Evolutionary conservation across 331 rosid genomes (phyloP), one percentile per base, ranked within the genome.

Genomic region (Malus hybrid): DNA sequence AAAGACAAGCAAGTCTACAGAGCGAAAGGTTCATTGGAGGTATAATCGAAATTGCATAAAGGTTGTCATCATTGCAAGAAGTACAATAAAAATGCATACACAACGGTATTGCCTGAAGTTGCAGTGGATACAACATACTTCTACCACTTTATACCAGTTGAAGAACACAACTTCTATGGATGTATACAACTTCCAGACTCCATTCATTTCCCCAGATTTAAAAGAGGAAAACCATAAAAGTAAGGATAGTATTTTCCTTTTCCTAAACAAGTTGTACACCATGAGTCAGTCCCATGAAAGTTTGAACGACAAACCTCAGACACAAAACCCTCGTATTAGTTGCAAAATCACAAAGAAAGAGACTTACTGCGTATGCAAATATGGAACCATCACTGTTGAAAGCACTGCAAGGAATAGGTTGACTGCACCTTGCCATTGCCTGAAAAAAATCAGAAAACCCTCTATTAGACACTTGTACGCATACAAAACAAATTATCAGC

Each of bases 321-420:
- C 33, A 71, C 28, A 52, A 4, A 55, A 42, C 4, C 36, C 34
- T 62, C 36, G 12, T 52, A 57, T 36, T 18, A 16, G 14, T 12
- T 64, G 69, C 20, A 7, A 32, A 31, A 31, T 32, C 42, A 32
- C 11, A 0, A 31, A 64, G 69, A 71, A 76, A 5, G 65, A 71
- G 48, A 76, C 82, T 64, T 90, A 94, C 98, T 70, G 94, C 73
- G 22, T 91, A 93, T 3, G 98, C 98, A 74, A 4, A 93, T 77
- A 93, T 64, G 20, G 98, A 93, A 75, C 98, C 98, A 85, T 93
- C 98, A 61, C 76, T 83, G 87, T 93, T 93, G 86, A 91, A 93
- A 16, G 93, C 16, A 72, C 96, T 90, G 81, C 95, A 88, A 46
- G 93, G 93, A 83, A 93, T 92, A 74, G 97, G 98, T 86, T 91